These are phyloP conservation scores for Ceratocystis harringtonii DNA, from an alignment of 2,329 filamentous ascomycete genomes.

Conservation along the genomic window DNA sequence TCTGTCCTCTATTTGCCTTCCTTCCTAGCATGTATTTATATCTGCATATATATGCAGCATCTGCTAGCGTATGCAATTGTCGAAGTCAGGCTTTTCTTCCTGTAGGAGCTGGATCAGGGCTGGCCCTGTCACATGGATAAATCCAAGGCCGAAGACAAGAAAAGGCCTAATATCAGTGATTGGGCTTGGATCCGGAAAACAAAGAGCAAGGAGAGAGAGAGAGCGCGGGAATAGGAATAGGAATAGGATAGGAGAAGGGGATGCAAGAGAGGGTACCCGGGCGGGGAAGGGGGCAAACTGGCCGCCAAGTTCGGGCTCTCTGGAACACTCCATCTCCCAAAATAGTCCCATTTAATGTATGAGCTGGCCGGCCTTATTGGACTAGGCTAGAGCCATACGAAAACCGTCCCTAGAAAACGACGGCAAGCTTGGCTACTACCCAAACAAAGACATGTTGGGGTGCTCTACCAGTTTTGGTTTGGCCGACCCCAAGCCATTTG, in stretches of 20 bases:
- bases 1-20: neutral
- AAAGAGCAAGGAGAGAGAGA: neutral
- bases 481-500: neutral
- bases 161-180: neutral
- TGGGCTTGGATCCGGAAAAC: neutral
- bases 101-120: neutral
- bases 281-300: neutral
- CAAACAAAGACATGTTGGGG: neutral
- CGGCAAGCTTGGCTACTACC: neutral
- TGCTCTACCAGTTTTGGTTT: neutral
- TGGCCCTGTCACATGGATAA: conserved; percentile 4
- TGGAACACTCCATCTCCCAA: neutral
- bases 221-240: neutral
- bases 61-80: neutral
- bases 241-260: too few species aligned
- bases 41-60: neutral
- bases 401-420: neutral
- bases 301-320: neutral
- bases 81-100: neutral
- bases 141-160: neutral
- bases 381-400: neutral
- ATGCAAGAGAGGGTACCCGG: too few species aligned
- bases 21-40: neutral
- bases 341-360: neutral
- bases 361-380: neutral